Conservation (phyloP, 148 eudicot genomes). For the Persicaria tinctoria region DNA sequence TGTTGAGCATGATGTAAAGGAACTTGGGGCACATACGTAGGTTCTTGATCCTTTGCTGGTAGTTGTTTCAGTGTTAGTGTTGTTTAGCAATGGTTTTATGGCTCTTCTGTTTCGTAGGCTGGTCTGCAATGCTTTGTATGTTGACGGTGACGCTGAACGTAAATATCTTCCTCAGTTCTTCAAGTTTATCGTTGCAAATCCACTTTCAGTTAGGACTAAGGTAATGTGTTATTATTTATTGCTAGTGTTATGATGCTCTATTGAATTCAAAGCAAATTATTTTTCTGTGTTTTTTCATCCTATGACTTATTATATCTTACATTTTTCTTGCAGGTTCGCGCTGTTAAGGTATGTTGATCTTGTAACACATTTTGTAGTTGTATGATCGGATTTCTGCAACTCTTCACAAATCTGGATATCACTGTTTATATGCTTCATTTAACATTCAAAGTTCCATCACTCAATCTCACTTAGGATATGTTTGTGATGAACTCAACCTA, state of each 20-base stretch:
- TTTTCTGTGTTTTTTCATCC: background rate
- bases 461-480: background rate
- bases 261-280: background rate
- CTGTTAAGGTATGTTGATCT: conserved; percentile 74
- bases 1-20: conserved; percentile 98
- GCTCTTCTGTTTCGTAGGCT: conserved; percentile 41
- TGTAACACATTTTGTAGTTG: conserved; percentile 4
- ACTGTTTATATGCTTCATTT: background rate
- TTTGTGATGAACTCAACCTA: background rate
- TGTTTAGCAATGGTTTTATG: background rate
- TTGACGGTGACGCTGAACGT: conserved; percentile 76
- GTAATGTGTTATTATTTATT: conserved; percentile 27
- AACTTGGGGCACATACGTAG: conserved; percentile 98
- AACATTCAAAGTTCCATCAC: background rate
- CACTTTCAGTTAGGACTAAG: conserved; percentile 98
- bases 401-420: conserved; percentile 9
- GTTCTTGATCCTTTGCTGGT: conserved; percentile 14
- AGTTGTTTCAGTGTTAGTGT: background rate
- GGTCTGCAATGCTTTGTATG: conserved; percentile 90
- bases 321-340: conserved; percentile 74
- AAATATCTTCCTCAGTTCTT: conserved; percentile 98
- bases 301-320: background rate
- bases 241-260: conserved; percentile 3
- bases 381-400: background rate
- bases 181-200: conserved; percentile 95